phyloP scores from a whole-genome alignment of 2,329 filamentous ascomycete genomes.

The Tetracladium maxilliforme region DNA sequence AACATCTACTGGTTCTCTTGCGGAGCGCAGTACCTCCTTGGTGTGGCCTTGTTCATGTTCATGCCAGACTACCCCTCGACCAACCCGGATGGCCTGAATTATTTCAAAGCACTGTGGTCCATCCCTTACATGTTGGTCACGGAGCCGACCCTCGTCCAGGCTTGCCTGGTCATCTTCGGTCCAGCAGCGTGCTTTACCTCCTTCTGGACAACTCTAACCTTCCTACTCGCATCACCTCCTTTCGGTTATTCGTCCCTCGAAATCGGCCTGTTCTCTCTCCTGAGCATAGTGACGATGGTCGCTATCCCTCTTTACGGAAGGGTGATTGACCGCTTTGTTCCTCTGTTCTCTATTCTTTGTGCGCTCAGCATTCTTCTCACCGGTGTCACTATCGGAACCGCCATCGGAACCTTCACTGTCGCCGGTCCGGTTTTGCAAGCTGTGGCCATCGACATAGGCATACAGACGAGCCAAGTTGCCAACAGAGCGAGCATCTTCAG shows the following conservation, averaged over 20 bases:
- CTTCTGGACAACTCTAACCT: constrained; percentile 68
- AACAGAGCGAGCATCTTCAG: constrained; percentile 57
- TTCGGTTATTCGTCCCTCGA: constrained; percentile 52
- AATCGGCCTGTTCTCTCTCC: constrained; percentile 68
- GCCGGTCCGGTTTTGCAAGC: constrained; percentile 63
- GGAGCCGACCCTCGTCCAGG: constrained; percentile 56
- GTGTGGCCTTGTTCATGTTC: constrained; percentile 49
- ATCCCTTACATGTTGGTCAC: constrained; percentile 49
- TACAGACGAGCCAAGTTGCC: constrained; percentile 60
- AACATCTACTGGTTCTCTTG: constrained; percentile 68
- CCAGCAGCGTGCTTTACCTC: constrained; percentile 45
- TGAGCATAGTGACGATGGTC: constrained; percentile 56
- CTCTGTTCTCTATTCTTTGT: constrained; percentile 51
- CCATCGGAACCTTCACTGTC: constrained; percentile 47
- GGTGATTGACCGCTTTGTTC: constrained; percentile 56
- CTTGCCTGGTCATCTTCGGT: constrained; percentile 51
- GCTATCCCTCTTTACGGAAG: constrained; percentile 56
- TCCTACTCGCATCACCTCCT: constrained; percentile 55
- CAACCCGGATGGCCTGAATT: constrained; percentile 50
- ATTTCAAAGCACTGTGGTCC: constrained; percentile 47
- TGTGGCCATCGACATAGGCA: constrained; percentile 53
- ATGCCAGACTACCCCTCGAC: constrained; percentile 73
- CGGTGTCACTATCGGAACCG: constrained; percentile 54
- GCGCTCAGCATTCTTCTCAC: constrained; percentile 42
- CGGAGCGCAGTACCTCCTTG: constrained; percentile 54